These are phyloP conservation scores for Boletus hoseneyae DNA, from an alignment of 1,284 basidiomycete species.

Conservation along the genomic window DNA sequence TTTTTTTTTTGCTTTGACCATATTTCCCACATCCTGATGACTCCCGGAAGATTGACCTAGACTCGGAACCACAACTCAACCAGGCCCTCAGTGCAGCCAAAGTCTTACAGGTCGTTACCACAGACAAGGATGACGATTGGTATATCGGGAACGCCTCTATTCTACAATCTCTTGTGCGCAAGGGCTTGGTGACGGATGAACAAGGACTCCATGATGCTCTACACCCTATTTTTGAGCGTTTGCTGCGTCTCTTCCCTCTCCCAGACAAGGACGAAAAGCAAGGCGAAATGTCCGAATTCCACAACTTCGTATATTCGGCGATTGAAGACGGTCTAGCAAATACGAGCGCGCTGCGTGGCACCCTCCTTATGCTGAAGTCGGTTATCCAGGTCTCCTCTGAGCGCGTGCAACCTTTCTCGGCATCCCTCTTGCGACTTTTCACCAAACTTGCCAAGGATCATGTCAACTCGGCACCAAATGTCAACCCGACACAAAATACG, in stretches of 20 bases:
- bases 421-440: conserved; percentile 80
- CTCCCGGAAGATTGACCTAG: conserved; percentile 65
- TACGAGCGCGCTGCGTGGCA: conserved; percentile 71
- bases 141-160: conserved; percentile 70
- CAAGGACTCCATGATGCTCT: conserved; percentile 73
- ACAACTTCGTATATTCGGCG: conserved; percentile 71
- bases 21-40: conserved; percentile 17
- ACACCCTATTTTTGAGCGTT: conserved; percentile 81
- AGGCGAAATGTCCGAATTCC: conserved; percentile 73
- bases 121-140: conserved; percentile 86
- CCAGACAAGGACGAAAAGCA: conserved; percentile 78
- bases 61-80: conserved; percentile 58
- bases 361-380: conserved; percentile 84
- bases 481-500: too few species aligned
- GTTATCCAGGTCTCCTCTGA: conserved; percentile 85
- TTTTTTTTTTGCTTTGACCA: conserved; percentile 21
- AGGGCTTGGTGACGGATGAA: conserved; percentile 82
- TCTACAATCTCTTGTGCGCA: conserved; percentile 89
- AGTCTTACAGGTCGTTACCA: conserved; percentile 84
- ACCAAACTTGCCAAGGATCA: conserved; percentile 90
- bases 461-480: conserved; percentile 49
- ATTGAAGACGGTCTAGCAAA: conserved; percentile 83
- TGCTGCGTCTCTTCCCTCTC: conserved; percentile 81
- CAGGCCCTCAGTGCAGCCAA: conserved; percentile 84
- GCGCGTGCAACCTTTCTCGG: conserved; percentile 80